Percentiles rank a stretch among this genome's conserved stretches.
These are phyloP conservation scores for Agapanthus africanus DNA, from an alignment of 106 monocot genomes.

Conservation along the genomic window DNA sequence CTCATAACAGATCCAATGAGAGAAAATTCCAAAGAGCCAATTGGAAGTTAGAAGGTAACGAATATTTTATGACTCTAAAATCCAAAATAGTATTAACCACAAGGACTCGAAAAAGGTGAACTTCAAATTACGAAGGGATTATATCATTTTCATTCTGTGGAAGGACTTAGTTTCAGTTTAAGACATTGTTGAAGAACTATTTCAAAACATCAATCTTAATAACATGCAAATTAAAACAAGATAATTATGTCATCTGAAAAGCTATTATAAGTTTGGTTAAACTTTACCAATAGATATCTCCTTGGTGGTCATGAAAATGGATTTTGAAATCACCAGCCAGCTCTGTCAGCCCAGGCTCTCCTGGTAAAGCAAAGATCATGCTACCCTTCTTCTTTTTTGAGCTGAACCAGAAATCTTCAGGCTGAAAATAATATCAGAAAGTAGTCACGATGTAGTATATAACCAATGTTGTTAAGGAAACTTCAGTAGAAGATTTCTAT, in stretches of 20 bases:
- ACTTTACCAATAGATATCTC: conserved; percentile 47
- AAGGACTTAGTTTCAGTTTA: no score
- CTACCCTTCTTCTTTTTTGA: conserved; percentile 73
- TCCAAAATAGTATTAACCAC: no score
- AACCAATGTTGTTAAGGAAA: not conserved
- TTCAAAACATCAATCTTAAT: not conserved
- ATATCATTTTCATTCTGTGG: no score
- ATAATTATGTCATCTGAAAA: not conserved
- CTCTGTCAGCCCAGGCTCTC: conserved; percentile 73
- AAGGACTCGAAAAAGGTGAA: no score
- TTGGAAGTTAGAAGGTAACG: no score
- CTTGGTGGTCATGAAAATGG: conserved; percentile 56
- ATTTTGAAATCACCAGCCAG: conserved; percentile 68
- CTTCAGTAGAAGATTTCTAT: not conserved
- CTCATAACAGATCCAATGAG: no score
- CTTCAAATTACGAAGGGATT: no score
- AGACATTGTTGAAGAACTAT: no score
- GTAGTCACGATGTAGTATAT: not conserved
- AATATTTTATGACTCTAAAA: no score
- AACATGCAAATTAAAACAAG: not conserved
- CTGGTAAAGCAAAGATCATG: conserved; percentile 90
- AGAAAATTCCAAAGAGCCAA: no score
- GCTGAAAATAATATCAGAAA: conserved; percentile 31
- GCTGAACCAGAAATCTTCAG: conserved; percentile 80
- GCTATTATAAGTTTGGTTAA: not conserved